Conservation (phyloP, 192 early-diverging fungal genomes). For the Umbelopsis sp. region DNA sequence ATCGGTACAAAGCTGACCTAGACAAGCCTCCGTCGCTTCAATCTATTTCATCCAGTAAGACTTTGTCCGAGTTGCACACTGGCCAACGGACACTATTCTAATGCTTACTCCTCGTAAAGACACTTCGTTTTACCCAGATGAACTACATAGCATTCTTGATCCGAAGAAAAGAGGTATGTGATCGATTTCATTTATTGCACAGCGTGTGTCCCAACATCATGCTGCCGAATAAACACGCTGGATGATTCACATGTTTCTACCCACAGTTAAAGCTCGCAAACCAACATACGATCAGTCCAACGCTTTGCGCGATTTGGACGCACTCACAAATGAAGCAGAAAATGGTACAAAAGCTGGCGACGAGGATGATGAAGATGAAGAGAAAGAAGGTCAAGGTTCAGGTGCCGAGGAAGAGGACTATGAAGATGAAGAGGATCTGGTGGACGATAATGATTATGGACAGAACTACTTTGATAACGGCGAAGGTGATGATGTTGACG, state of each 20-base stretch:
- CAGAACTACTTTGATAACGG: conserved; percentile 48
- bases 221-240: too few species aligned
- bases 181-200: neutral
- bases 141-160: conserved; percentile 34
- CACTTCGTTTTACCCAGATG: conserved; percentile 38
- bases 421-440: conserved; percentile 37
- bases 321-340: conserved; percentile 26
- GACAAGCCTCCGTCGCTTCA: conserved; percentile 10
- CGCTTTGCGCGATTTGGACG: conserved; percentile 31
- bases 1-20: conserved; percentile 26
- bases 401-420: conserved; percentile 27
- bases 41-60: conserved; percentile 30
- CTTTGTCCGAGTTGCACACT: neutral
- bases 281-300: neutral
- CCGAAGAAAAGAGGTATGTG: conserved; percentile 25
- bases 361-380: conserved; percentile 30
- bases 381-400: conserved; percentile 23
- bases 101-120: conserved; percentile 8
- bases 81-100: neutral
- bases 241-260: neutral
- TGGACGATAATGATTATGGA: conserved; percentile 42
- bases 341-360: conserved; percentile 18
- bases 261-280: conserved; percentile 20
- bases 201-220: neutral
- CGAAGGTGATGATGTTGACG: conserved; percentile 37